Evolutionary conservation across 83 land plant genomes (phyloP).

Genomic region (Picea abies): DNA sequence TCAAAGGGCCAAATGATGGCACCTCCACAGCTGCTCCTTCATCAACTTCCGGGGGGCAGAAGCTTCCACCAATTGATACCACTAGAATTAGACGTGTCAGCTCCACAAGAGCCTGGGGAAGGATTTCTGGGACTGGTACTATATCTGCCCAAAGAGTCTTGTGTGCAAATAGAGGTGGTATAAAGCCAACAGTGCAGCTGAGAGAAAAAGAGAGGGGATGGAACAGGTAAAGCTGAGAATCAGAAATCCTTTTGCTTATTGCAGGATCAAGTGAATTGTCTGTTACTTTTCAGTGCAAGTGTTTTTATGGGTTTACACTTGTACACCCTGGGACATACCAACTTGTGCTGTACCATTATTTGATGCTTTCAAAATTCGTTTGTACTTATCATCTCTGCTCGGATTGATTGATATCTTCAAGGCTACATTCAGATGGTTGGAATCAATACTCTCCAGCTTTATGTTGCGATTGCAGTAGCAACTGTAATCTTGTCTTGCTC

Average conservation of each 20-base stretch:
- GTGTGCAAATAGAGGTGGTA: conserved; percentile 21
- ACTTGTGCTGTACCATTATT: background rate
- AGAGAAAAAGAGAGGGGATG: conserved; percentile 67
- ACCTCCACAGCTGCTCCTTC: conserved; percentile 26
- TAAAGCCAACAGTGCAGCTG: conserved; percentile 27
- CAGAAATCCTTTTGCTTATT: background rate
- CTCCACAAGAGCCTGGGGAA: conserved; percentile 38
- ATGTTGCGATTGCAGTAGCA: background rate
- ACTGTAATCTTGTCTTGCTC: background rate
- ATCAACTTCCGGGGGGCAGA: conserved; percentile 4
- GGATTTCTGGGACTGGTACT: conserved; percentile 21
- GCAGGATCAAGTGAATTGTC: background rate
- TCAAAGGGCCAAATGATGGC: conserved; percentile 21
- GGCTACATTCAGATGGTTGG: conserved; percentile 10
- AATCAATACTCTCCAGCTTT: conserved; percentile 2
- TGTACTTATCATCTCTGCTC: background rate
- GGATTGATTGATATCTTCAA: background rate
- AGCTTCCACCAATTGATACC: conserved; percentile 23
- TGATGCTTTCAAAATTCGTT: background rate
- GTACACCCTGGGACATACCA: conserved; percentile 2
- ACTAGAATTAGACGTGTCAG: conserved; percentile 42
- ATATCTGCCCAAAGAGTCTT: conserved; percentile 29
- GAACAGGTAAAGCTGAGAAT: conserved; percentile 26
- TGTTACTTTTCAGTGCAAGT: background rate
- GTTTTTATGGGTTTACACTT: background rate